Percentiles rank a stretch among this genome's conserved stretches.
Conservation (phyloP, 1,284 basidiomycete genomes). For the Cryptococcus amylolentus region DNA sequence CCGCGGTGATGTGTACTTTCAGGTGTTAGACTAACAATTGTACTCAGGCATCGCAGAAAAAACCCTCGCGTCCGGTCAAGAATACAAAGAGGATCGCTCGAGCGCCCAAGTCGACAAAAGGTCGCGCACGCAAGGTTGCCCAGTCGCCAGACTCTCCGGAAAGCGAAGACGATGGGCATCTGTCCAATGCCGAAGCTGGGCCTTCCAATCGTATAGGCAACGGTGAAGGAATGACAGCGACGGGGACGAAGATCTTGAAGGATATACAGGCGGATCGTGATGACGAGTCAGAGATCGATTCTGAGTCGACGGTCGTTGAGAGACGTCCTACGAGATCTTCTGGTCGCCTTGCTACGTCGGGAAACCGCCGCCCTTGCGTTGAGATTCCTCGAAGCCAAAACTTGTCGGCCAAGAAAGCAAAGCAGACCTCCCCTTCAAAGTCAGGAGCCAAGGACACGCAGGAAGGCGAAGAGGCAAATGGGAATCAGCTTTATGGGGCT, state of each 20-base stretch:
- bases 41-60: no score
- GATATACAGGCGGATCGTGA: not conserved
- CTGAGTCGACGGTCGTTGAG: not conserved
- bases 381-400: no score
- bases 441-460: not conserved
- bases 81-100: no score
- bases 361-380: not conserved
- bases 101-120: no score
- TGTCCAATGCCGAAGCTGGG: no score
- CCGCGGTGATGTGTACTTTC: no score
- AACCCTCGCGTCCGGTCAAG: no score
- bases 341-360: not conserved
- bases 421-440: not conserved
- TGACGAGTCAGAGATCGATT: not conserved
- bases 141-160: not conserved
- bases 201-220: no score
- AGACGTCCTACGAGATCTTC: not conserved
- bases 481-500: not conserved
- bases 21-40: no score
- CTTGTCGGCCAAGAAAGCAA: not conserved
- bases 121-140: no score
- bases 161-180: not conserved
- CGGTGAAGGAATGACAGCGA: no score
- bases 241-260: not conserved
- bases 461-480: conserved; percentile 1